These are phyloP conservation scores for Plasmodium malariae DNA, from an alignment of 169 alveolate species.

Conservation along the genomic window DNA sequence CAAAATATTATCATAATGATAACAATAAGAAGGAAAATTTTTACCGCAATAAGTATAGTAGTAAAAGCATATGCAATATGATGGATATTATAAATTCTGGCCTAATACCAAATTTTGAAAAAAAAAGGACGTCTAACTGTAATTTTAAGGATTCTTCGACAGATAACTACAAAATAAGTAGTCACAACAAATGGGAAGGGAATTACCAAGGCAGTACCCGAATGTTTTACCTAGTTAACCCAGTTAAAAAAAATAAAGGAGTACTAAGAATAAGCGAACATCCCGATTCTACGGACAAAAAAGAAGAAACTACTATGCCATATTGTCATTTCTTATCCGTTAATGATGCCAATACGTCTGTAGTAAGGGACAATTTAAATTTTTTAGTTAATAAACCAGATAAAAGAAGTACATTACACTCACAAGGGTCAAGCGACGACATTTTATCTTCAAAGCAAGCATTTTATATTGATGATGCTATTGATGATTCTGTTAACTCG, in stretches of 20 bases:
- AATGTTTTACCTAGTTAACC: conserved; percentile 24
- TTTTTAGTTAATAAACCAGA: conserved; percentile 32
- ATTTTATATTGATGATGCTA: conserved; percentile 37
- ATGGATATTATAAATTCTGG: conserved; percentile 12
- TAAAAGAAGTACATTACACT: neutral
- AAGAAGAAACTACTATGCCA: neutral
- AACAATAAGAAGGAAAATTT: neutral
- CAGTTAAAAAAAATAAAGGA: neutral
- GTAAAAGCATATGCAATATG: neutral
- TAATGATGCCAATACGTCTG: neutral
- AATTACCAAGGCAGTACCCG: neutral
- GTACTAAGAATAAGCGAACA: neutral
- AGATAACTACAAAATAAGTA: neutral
- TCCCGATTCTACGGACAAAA: conserved; percentile 1
- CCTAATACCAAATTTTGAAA: neutral
- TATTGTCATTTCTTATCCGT: neutral
- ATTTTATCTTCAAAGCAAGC: conserved; percentile 3
- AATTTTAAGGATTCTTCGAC: neutral
- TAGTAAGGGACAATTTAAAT: neutral
- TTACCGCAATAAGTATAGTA: neutral
- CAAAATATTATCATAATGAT: neutral
- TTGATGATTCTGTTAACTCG: conserved; percentile 24
- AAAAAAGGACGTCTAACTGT: neutral
- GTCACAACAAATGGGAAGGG: neutral
- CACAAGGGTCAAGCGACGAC: conserved; percentile 35